Base-by-base conservation (phyloP, 1,139 yeast species). In the Debaryomyces singareniensis region DNA sequence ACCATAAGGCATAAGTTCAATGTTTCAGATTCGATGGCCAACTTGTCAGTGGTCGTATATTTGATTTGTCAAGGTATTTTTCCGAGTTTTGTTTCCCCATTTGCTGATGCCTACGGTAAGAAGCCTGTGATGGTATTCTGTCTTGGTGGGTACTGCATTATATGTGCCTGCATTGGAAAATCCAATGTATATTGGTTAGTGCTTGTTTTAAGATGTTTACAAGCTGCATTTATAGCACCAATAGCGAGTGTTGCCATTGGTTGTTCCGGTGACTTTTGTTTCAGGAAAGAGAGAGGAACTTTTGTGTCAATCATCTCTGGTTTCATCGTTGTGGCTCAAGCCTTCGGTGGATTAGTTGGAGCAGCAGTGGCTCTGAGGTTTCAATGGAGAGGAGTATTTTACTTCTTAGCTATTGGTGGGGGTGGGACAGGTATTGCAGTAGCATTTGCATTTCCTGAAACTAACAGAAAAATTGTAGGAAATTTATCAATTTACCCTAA, bases 201-300 rank as follows among this genome's bases (percentile, higher is more conserved):
- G 26, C 52, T 55, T 1, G 47, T 61, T 4, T 38, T 62, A 22
- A 44, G 70, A 27, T 59, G 68, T 35, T 35, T 61, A 9, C 70
- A 63, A 38, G 68, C 68, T 0, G 58, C 65, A 2, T 60, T 61
- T 2, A 61, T 63, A 13, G 68, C 65, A 1, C 68, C 69, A 0
- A 61, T 57, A 3, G 56, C 62, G 16, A 58, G 69, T 5, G 57
- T 63, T 3, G 47, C 56, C 20, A 49, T 62, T 1, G 69, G 69
- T 0, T 54, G 61, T 7, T 52, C 64, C 9, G 69, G 68, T 2
- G 68, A 62, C 40, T 57, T 63, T 2, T 58, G 67, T 31, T 55
- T 62, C 1, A 43, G 51, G 3, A 52, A 52, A 3, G 55, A 56
- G 29, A 45, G 69, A 30, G 70, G 69, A 2, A 56, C 64, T 1